Conservation (phyloP, 176 grass and related monocot genomes). For the Microstegium vimineum region DNA sequence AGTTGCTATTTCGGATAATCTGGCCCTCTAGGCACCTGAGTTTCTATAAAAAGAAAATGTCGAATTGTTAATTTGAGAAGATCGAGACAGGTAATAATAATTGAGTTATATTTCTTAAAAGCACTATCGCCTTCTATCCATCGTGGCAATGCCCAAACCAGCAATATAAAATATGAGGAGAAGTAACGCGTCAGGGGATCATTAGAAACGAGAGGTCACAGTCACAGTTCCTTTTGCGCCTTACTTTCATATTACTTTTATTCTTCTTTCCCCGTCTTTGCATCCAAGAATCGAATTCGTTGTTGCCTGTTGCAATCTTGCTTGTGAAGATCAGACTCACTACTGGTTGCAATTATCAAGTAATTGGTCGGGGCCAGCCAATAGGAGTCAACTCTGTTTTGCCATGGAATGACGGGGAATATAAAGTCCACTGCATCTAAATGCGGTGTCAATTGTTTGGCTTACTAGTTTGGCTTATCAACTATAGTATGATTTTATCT, state of each 20-base stretch:
- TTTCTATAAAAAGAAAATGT: neutral
- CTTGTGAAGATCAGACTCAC: neutral
- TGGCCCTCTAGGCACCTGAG: neutral
- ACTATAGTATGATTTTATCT: too few relatives aligned
- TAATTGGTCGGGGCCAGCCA: neutral
- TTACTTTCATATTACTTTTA: neutral
- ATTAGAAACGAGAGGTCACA: neutral
- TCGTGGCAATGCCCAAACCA: slow-evolving; percentile 14
- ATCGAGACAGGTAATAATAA: neutral
- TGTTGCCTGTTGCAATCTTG: slow-evolving; percentile 2
- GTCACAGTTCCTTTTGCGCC: neutral
- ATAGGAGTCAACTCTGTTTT: neutral
- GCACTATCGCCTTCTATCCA: neutral
- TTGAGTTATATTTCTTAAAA: neutral
- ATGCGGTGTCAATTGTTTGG: too few relatives aligned
- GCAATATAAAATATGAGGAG: neutral
- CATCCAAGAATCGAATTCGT: neutral
- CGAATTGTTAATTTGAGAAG: neutral
- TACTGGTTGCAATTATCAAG: neutral
- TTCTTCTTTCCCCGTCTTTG: neutral
- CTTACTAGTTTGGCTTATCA: too few relatives aligned
- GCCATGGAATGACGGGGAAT: neutral
- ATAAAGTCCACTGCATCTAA: too few relatives aligned
- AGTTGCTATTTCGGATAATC: neutral
- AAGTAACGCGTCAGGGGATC: neutral